Percentiles rank a stretch among this genome's conserved stretches.
These are phyloP conservation scores for Pythium coloratum DNA, from an alignment of 352 stramenopile species.

Conservation along the genomic window DNA sequence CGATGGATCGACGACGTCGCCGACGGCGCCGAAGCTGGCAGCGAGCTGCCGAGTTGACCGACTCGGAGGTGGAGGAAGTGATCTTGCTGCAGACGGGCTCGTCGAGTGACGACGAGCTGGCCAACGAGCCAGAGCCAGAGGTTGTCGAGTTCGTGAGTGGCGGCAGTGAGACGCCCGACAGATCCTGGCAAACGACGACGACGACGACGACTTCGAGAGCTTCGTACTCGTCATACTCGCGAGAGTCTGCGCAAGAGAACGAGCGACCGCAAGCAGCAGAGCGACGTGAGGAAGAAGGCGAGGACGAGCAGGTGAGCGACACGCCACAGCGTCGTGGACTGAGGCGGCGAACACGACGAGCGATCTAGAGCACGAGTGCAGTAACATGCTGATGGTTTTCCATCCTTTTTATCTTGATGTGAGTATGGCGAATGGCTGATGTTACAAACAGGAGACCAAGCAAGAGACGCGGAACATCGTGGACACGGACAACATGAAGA, in stretches of 20 bases:
- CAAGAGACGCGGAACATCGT: no score
- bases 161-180: background rate
- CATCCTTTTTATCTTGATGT: background rate
- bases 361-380: background rate
- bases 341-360: background rate
- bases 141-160: conserved; percentile 20
- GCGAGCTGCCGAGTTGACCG: conserved; percentile 3
- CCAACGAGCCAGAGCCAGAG: conserved; percentile 26
- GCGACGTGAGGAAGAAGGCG: background rate
- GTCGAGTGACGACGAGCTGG: conserved; percentile 15
- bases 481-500: background rate
- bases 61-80: conserved; percentile 26
- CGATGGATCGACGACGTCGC: background rate
- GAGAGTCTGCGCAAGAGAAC: background rate
- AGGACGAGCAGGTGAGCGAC: conserved; percentile 3
- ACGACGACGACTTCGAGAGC: background rate
- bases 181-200: background rate
- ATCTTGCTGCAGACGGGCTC: conserved; percentile 17
- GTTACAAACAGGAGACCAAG: background rate
- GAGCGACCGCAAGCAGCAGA: background rate
- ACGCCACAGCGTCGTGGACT: background rate
- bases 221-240: background rate
- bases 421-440: background rate
- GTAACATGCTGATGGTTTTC: background rate
- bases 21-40: conserved; percentile 18